Base-by-base conservation (phyloP, 352 stramenopile genomes). In the Phytophthora capsici region DNA sequence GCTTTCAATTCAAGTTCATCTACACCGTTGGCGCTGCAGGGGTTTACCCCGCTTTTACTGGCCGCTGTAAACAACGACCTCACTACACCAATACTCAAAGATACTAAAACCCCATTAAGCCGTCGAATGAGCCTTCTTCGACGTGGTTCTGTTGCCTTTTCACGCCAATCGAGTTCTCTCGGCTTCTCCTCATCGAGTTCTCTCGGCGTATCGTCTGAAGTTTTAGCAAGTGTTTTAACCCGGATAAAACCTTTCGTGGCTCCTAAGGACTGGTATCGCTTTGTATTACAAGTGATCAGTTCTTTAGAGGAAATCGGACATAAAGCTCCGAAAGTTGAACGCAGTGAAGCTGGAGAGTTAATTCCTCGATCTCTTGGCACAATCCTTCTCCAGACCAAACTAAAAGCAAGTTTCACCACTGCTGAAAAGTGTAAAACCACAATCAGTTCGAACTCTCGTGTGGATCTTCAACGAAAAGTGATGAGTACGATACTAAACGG, bases 31-130 rank as follows among this genome's bases (percentile, higher is more conserved):
- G 58, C 57, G 37, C 58, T 83, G 23, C 61, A 75, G 14, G 37
- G 71, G 1, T 81, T 78, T 50, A 19, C 80, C 3, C 61, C 79
- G 2, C 66, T 86, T 10, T 72, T 79, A 22, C n/a, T 67, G 4
- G 50, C 43, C 14, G n/a, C 43, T 25, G n/a, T 71, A 16, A 34
- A 34, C 28, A 34, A 34, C 9, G 28, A 34, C 13, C 28, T 34
- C 28, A 52, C 16, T 16, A 30, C 32, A 2, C 43, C 56, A 25
- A 2, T 58, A 16, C 25, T 47, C 3, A 60, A 36, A 25, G 63
- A 71, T 8, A 23, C 14, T 14, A 66, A 53, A 34, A 9, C 28
- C 28, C 28, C 28, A 12, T 34, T 38, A 6, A 59, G n/a, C n/a
- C 47, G 51, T 43, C 64, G 57, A 12, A 10, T 51, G 14, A 38